Evolutionary conservation across 306 rosid species (phyloP), one percentile per base, ranked within the genome.

Genomic region (Erythrophleum fordii): DNA sequence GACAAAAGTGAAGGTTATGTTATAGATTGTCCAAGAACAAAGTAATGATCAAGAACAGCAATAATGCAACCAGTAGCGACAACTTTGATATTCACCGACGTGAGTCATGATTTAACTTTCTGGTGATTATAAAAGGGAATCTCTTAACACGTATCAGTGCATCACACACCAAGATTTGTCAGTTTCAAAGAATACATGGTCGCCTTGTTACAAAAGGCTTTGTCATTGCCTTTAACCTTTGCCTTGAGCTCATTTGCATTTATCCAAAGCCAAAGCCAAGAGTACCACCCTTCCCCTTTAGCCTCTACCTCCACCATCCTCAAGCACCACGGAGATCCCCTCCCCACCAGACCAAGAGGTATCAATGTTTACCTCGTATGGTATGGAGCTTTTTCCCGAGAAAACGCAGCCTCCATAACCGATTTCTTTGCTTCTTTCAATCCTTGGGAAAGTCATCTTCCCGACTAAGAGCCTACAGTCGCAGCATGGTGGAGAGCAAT

Each of bases 301-400:
- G 11, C 75, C 72, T 11, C 80, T 31, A 46, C 37, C 39, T 12
- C 67, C 49, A n/a, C 52, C 61, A 39, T 39, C n/a, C 52, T 76
- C 70, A 80, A 29, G 58, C 75, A 84, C 78, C 87, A 84, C n/a
- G 84, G 84, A 69, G 87, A 84, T 6, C 81, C 87, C 25, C 77
- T 84, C 73, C 74, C 80, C 9, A 69, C 81, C 44, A 61, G 53
- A 25, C 44, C 87, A 37, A 72, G 46, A 5, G 20, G 53, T 45
- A 28, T 74, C 70, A 79, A 79, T 20, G 60, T 80, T 62, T 84
- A 69, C 59, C 84, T 84, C 49, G 5, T 79, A 35, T 75, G 84
- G 84, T 84, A 79, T 26, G 84, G 87, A 11, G 51, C 14, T 14
- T 79, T 69, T 23, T 58, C 78, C 11, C 61, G 26, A 48, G 67